These are phyloP conservation scores for Cicer cuneatum DNA, from an alignment of 306 rosid genomes.

Conservation along the genomic window DNA sequence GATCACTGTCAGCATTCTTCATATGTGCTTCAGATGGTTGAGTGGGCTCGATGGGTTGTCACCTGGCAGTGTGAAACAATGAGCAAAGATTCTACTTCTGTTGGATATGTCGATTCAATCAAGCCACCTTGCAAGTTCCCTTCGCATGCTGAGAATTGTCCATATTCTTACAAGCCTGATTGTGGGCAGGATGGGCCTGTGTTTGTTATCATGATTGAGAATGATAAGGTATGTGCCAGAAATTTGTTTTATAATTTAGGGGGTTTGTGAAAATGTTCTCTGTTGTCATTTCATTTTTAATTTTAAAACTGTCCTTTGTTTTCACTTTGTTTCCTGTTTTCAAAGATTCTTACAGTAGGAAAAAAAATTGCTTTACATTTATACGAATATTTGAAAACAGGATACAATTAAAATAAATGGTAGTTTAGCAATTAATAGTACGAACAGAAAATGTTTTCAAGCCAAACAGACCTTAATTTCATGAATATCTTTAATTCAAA, in stretches of 20 bases:
- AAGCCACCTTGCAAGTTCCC: constrained; percentile 93
- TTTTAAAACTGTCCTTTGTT: background rate
- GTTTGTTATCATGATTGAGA: constrained; percentile 85
- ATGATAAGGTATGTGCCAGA: constrained; percentile 75
- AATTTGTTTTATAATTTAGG: background rate
- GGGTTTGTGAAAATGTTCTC: background rate
- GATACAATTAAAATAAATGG: background rate
- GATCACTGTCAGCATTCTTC: constrained; percentile 88
- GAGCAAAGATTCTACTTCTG: constrained; percentile 70
- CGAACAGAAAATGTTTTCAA: no score
- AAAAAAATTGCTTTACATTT: no score
- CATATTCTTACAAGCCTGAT: constrained; percentile 71
- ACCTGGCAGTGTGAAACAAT: constrained; percentile 98
- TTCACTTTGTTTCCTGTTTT: background rate
- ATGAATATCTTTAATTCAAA: no score
- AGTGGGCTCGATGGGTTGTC: constrained; percentile 99
- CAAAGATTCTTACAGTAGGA: background rate
- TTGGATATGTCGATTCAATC: constrained; percentile 55
- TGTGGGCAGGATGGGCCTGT: constrained; percentile 81
- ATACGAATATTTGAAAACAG: background rate
- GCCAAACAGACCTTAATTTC: no score
- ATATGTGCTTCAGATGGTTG: constrained; percentile 97
- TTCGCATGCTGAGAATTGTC: constrained; percentile 81
- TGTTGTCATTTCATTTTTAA: background rate
- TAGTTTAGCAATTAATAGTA: background rate